Conservation (phyloP, 495 filamentous ascomycete genomes). For the Saxophila tyrrhenica region DNA sequence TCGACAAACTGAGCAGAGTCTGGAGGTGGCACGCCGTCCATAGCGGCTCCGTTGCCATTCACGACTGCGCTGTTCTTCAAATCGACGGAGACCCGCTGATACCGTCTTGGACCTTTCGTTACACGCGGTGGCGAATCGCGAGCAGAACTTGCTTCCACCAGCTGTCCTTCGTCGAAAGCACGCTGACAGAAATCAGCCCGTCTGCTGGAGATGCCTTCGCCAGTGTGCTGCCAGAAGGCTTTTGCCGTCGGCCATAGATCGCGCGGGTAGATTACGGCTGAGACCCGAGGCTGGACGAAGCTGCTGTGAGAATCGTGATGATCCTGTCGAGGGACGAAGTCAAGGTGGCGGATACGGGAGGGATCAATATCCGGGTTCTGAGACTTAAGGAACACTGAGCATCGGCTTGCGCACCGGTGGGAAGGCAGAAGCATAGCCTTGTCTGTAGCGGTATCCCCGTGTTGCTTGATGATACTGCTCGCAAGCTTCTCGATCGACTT, state of each 20-base stretch:
- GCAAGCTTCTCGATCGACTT: conserved; percentile 66
- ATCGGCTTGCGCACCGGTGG: conserved; percentile 50
- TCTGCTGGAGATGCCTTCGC: conserved; percentile 88
- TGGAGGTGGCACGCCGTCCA: conserved; percentile 31
- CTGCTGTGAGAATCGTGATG: conserved; percentile 25
- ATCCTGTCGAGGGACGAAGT: conserved; percentile 50
- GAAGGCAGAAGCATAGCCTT: conserved; percentile 76
- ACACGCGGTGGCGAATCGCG: conserved; percentile 10
- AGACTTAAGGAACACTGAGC: conserved; percentile 56
- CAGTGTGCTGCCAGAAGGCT: conserved; percentile 90
- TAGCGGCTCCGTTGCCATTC: conserved; percentile 3
- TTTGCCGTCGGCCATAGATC: conserved; percentile 61
- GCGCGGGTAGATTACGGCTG: conserved; percentile 59
- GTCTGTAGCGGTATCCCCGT: conserved; percentile 46
- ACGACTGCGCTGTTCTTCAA: background rate
- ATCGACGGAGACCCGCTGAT: conserved; percentile 37
- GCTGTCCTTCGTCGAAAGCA: conserved; percentile 57
- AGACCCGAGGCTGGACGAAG: conserved; percentile 38
- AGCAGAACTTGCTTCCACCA: conserved; percentile 38
- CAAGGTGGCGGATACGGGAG: conserved; percentile 48
- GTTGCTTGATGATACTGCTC: conserved; percentile 49
- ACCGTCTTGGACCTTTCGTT: conserved; percentile 36
- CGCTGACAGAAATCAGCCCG: conserved; percentile 77
- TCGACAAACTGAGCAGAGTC: conserved; percentile 78
- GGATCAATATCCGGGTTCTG: conserved; percentile 39